Conservation (phyloP, 441 rosid genomes). For the Adansonia gregorii region DNA sequence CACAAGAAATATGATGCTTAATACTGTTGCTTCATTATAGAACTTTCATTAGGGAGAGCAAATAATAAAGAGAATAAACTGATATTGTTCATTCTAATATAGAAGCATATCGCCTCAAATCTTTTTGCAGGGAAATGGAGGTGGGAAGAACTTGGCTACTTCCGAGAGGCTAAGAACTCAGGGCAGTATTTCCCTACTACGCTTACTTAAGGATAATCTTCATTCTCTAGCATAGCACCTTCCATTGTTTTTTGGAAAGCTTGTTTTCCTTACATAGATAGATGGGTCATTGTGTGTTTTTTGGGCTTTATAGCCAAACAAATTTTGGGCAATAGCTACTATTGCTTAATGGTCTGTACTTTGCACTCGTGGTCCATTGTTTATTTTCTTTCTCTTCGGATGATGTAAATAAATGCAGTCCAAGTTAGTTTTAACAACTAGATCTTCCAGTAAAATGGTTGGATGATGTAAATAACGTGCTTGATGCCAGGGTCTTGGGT, state of each 20-base stretch:
- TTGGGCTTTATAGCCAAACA: neutral
- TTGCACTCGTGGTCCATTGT: too few relatives aligned
- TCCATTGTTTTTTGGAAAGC: neutral
- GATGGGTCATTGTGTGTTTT: neutral
- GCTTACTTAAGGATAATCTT: slow-evolving; percentile 65
- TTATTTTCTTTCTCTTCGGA: too few relatives aligned
- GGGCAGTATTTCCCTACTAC: slow-evolving; percentile 67
- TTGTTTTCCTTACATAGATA: neutral
- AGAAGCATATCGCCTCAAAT: slow-evolving; percentile 4
- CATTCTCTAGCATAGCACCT: slow-evolving; percentile 40
- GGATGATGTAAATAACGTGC: too few relatives aligned
- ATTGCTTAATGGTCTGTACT: neutral
- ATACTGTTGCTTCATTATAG: neutral
- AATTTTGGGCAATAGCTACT: neutral
- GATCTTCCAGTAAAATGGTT: too few relatives aligned
- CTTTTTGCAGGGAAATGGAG: slow-evolving; percentile 60
- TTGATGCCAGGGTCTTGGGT: too few relatives aligned
- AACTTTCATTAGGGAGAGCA: neutral
- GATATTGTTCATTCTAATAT: neutral
- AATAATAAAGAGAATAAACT: neutral
- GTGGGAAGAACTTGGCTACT: slow-evolving; percentile 49
- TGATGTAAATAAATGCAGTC: too few relatives aligned
- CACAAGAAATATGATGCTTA: neutral
- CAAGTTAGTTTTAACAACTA: too few relatives aligned
- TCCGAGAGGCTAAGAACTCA: slow-evolving; percentile 55